These are phyloP conservation scores for Mycena alexandri DNA, from an alignment of 768 basidiomycete species.

Conservation along the genomic window DNA sequence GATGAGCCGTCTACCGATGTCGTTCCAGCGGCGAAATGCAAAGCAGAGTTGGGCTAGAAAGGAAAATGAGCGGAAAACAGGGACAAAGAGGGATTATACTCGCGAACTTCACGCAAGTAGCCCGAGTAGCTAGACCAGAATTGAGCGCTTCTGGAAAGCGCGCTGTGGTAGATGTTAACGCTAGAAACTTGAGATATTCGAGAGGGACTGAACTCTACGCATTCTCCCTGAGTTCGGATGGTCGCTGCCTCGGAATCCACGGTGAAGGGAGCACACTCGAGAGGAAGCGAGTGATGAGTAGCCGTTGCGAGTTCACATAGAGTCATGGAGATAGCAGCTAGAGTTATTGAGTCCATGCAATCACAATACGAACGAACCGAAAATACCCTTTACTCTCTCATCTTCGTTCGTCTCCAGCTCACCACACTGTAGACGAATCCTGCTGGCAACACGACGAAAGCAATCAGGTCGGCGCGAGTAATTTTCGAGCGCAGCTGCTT, in stretches of 20 bases:
- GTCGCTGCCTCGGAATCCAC: constrained; percentile 34
- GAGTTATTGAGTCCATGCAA: not conserved
- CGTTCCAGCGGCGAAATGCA: constrained; percentile 79
- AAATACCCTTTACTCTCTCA: constrained; percentile 69
- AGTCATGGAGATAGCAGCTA: constrained; percentile 84
- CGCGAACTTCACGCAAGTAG: constrained; percentile 83
- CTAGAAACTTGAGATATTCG: not conserved
- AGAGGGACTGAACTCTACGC: constrained; percentile 61
- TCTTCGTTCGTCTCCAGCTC: constrained; percentile 72
- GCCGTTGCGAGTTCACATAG: constrained; percentile 85
- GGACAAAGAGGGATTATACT: constrained; percentile 47
- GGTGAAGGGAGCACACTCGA: constrained; percentile 68
- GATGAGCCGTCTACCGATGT: constrained; percentile 65
- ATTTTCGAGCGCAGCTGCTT: constrained; percentile 55
- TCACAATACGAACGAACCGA: not conserved
- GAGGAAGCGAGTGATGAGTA: constrained; percentile 71
- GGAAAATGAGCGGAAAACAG: constrained; percentile 1
- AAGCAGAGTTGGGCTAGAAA: constrained; percentile 78
- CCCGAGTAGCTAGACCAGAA: constrained; percentile 91
- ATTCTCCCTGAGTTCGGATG: constrained; percentile 53
- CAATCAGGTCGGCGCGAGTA: constrained; percentile 70
- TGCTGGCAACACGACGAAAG: constrained; percentile 65
- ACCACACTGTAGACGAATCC: constrained; percentile 64
- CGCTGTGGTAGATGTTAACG: constrained; percentile 54
- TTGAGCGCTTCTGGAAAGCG: constrained; percentile 82